A percentile compares a stretch with the other conserved stretches of the same genome.
Conservation (phyloP, 1,284 basidiomycete species). For the Veloboletus limbatus region DNA sequence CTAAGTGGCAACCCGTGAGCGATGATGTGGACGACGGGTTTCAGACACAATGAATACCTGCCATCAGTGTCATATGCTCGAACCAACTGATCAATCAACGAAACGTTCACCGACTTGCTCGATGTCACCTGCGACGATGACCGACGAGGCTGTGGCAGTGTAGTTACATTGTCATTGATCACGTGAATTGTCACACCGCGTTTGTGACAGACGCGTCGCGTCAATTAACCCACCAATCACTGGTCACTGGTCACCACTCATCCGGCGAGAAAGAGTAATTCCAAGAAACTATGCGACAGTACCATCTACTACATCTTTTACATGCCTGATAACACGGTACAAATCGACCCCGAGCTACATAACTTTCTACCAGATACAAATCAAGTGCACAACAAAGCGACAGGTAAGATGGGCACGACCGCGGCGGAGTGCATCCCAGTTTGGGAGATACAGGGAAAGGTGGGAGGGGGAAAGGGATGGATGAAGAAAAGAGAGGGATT, state of each 20-base stretch:
- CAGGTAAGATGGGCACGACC: conserved; percentile 15
- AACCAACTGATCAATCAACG: neutral
- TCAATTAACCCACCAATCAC: conserved; percentile 5
- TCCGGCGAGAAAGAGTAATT: conserved; percentile 8
- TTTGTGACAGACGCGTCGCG: conserved; percentile 33
- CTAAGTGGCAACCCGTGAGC: conserved; percentile 32
- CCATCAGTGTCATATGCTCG: conserved; percentile 19
- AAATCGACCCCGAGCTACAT: conserved; percentile 22
- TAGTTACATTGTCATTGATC: conserved; percentile 15
- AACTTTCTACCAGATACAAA: conserved; percentile 24
- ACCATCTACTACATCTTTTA: conserved; percentile 22
- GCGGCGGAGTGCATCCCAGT: conserved; percentile 6
- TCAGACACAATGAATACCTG: conserved; percentile 19
- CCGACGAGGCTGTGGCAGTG: conserved; percentile 22
- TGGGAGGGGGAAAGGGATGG: neutral
- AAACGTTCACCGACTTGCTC: neutral
- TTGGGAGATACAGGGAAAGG: conserved; percentile 20
- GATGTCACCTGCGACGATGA: neutral
- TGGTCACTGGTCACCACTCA: too few species aligned
- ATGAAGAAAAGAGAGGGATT: conserved; percentile 5
- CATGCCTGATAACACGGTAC: too few species aligned
- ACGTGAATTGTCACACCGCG: conserved; percentile 33
- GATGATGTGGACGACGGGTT: neutral
- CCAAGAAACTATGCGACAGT: conserved; percentile 22
- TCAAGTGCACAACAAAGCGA: conserved; percentile 25